These are phyloP conservation scores for Aureobasidium sp. DNA, from an alignment of 2,329 filamentous ascomycete species.

Conservation along the genomic window DNA sequence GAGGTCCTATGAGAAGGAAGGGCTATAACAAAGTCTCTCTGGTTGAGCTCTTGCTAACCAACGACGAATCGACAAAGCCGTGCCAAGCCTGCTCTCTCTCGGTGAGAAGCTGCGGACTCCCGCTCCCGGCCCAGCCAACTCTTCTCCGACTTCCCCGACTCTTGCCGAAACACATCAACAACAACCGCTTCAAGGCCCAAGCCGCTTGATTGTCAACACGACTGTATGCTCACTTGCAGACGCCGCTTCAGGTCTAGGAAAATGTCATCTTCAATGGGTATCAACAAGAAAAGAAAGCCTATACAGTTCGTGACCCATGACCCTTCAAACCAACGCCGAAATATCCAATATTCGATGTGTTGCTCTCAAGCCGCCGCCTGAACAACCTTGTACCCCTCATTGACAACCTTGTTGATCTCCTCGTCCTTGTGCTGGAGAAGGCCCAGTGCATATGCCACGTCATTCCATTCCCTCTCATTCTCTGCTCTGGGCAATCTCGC, in stretches of 20 bases:
- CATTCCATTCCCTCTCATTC: constrained; percentile 92
- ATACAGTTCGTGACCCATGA: background rate
- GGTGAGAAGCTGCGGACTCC: background rate
- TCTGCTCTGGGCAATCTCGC: constrained; percentile 79
- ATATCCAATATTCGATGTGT: background rate
- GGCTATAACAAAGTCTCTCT: background rate
- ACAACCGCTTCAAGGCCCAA: background rate
- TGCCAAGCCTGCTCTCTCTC: constrained; percentile 1
- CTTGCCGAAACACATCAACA: background rate
- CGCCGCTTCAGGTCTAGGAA: no score
- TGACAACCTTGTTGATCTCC: constrained; percentile 69
- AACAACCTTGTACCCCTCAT: constrained; percentile 59
- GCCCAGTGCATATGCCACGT: constrained; percentile 86
- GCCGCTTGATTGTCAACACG: no score
- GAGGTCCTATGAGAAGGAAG: background rate
- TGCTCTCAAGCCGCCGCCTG: constrained; percentile 30
- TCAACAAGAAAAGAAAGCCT: constrained; percentile 1
- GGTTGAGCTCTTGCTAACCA: constrained; percentile 3
- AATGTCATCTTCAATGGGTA: background rate
- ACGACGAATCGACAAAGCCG: background rate
- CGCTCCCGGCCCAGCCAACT: background rate
- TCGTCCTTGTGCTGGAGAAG: constrained; percentile 89
- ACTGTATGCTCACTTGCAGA: no score
- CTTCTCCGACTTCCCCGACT: background rate
- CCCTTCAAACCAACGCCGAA: background rate